These are phyloP conservation scores for Hypoxylon fuscum DNA, from an alignment of 495 filamentous ascomycete species.

Conservation along the genomic window DNA sequence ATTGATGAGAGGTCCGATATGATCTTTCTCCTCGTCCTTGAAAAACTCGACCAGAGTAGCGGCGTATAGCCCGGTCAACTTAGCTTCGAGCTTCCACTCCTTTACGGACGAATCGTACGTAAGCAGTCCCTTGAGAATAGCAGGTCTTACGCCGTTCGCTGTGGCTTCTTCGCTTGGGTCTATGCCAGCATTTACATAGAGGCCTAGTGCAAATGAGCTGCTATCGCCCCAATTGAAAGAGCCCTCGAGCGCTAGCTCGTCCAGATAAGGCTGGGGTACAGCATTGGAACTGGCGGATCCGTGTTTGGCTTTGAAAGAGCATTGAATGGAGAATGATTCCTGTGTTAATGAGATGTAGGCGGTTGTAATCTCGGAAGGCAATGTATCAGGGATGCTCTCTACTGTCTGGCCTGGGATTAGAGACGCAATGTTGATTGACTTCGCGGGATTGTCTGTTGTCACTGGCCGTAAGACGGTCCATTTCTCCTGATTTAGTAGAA, in stretches of 20 bases:
- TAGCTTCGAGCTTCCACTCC: slow-evolving; percentile 1
- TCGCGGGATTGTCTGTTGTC: not conserved
- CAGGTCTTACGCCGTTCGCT: not conserved
- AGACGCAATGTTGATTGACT: not conserved
- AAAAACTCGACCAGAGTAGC: slow-evolving; percentile 9
- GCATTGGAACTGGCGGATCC: not conserved
- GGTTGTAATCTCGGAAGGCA: not conserved
- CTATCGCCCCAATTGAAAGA: not conserved
- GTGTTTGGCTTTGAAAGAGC: not conserved
- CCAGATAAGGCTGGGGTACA: not conserved
- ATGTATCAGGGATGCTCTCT: not conserved
- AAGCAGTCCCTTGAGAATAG: not conserved
- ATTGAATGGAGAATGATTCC: not conserved
- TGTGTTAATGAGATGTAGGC: not conserved
- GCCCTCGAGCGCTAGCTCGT: not conserved
- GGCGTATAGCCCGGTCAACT: not conserved
- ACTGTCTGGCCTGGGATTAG: not conserved
- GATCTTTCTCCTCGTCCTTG: not conserved
- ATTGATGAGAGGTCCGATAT: not conserved
- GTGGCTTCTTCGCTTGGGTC: not conserved
- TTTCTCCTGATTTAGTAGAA: not conserved
- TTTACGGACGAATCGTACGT: slow-evolving; percentile 1
- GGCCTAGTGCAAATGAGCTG: not conserved
- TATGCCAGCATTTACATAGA: not conserved
- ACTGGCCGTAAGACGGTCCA: not conserved